A percentile compares a stretch with the other conserved stretches of the same genome.
phyloP scores from a whole-genome alignment of 1,139 yeast genomes.

The Groenewaldozyma auringiensis region DNA sequence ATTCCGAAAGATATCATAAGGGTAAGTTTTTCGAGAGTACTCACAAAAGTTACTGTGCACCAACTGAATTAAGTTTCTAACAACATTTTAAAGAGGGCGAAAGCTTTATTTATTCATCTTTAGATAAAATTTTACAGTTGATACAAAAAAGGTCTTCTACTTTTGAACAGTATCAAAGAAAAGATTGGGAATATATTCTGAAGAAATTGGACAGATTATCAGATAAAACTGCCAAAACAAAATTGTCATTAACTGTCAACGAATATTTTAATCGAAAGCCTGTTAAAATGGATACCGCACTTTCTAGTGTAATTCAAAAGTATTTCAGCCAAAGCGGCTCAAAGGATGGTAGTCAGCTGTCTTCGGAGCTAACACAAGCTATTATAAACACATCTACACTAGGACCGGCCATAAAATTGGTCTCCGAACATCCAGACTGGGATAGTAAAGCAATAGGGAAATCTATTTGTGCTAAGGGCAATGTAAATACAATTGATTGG shows the following conservation, averaged over 20 bases:
- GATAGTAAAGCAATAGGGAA: not conserved
- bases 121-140: not conserved
- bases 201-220: not conserved
- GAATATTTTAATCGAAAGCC: not conserved
- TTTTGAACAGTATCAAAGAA: not conserved
- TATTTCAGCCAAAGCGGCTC: not conserved
- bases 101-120: not conserved
- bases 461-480: not conserved
- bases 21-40: not conserved
- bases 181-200: not conserved
- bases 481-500: slow-evolving; percentile 5
- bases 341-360: not conserved
- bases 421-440: not conserved
- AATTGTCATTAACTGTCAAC: not conserved
- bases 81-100: not conserved
- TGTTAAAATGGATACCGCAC: slow-evolving; percentile 2
- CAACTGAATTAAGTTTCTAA: slow-evolving; percentile 1
- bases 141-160: too few species aligned
- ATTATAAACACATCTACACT: not conserved
- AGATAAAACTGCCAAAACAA: not conserved
- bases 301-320: not conserved
- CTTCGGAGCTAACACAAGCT: not conserved
- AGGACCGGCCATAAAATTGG: not conserved
- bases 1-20: not conserved
- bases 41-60: not conserved